Conservation (phyloP, 2,329 filamentous ascomycete species). For the Aspergillus brasiliensis region DNA sequence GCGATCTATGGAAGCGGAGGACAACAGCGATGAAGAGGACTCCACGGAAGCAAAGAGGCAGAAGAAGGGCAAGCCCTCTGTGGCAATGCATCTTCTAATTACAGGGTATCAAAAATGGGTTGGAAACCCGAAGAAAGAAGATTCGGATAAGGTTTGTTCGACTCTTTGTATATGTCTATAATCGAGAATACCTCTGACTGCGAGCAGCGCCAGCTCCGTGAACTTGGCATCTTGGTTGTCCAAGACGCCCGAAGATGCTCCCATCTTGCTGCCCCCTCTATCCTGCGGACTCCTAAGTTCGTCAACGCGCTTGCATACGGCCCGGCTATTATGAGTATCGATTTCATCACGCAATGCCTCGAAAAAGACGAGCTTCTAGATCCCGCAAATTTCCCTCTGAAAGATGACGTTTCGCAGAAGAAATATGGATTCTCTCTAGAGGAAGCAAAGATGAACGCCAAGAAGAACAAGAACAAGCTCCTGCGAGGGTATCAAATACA, state of each 20-base stretch:
- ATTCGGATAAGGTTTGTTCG: conserved; percentile 72
- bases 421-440: conserved; percentile 69
- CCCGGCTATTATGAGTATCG: conserved; percentile 72
- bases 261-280: conserved; percentile 81
- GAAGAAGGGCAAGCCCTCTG: conserved; percentile 63
- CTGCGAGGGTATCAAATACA: conserved; percentile 78
- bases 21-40: conserved; percentile 55
- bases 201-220: conserved; percentile 73
- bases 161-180: background rate
- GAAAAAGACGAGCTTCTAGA: conserved; percentile 67
- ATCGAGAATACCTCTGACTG: background rate
- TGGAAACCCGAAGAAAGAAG: conserved; percentile 70
- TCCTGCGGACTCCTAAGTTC: conserved; percentile 92
- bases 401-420: conserved; percentile 73
- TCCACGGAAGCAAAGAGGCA: conserved; percentile 63
- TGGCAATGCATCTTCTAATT: conserved; percentile 75
- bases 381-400: conserved; percentile 66
- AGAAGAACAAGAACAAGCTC: conserved; percentile 73
- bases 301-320: conserved; percentile 82
- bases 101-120: conserved; percentile 86
- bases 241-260: conserved; percentile 75
- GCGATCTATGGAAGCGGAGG: conserved; percentile 49
- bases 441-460: conserved; percentile 69
- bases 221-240: conserved; percentile 79
- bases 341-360: conserved; percentile 77